Evolutionary conservation across 2,329 filamentous ascomycete species (phyloP).

Genomic region (Sarocladiaceae sp.): DNA sequence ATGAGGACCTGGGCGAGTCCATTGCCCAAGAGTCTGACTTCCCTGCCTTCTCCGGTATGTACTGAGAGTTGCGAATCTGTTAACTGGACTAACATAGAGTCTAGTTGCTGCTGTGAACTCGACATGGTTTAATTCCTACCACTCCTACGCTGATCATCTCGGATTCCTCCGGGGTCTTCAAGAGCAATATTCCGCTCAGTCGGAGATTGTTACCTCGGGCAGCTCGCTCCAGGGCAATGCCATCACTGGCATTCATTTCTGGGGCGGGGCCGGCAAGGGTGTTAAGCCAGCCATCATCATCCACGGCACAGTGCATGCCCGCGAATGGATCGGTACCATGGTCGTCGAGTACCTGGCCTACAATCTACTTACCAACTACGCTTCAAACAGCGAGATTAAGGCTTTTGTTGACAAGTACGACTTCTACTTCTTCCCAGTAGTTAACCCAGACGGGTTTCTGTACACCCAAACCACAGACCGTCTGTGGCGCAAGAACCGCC

Average conservation of each 20-base stretch:
- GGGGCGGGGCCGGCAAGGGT: slow-evolving; percentile 37
- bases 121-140: slow-evolving; percentile 43
- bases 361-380: slow-evolving; percentile 41
- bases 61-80: neutral
- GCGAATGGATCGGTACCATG: slow-evolving; percentile 49
- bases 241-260: slow-evolving; percentile 59
- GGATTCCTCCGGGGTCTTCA: slow-evolving; percentile 40
- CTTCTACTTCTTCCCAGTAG: slow-evolving; percentile 58
- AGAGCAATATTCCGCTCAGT: slow-evolving; percentile 32
- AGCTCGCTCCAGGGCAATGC: slow-evolving; percentile 37
- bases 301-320: slow-evolving; percentile 52
- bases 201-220: slow-evolving; percentile 43
- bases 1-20: slow-evolving; percentile 31
- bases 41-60: slow-evolving; percentile 3
- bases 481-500: slow-evolving; percentile 57
- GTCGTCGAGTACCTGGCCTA: slow-evolving; percentile 48
- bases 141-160: slow-evolving; percentile 44
- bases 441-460: slow-evolving; percentile 57
- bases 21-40: slow-evolving; percentile 26
- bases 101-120: slow-evolving; percentile 13
- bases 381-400: slow-evolving; percentile 28
- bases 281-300: slow-evolving; percentile 48
- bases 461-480: slow-evolving; percentile 51
- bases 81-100: neutral
- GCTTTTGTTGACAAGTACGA: slow-evolving; percentile 55